Base-by-base conservation (phyloP, 139 green algal species). In the Ettlia oleoabundans region DNA sequence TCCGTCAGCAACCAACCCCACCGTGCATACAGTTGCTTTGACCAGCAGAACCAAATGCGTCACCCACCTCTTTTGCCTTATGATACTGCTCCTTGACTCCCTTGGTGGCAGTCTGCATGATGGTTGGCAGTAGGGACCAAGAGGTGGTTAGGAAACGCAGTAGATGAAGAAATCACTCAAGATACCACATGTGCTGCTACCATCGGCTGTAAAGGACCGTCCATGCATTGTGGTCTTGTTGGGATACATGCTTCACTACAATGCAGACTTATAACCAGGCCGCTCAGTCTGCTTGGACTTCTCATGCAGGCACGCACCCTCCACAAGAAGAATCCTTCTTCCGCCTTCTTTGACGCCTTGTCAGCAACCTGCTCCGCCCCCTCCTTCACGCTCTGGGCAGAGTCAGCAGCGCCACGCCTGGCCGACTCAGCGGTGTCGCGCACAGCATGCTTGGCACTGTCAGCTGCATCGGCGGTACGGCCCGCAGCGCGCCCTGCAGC, bases 1-100 rank as follows among this genome's bases (percentile, higher is more conserved):
- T n/a, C n/a, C n/a, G n/a, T n/a, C n/a, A n/a, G n/a, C n/a, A n/a
- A n/a, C n/a, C n/a, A n/a, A n/a, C n/a, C n/a, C n/a, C n/a, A n/a
- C n/a, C n/a, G n/a, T n/a, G n/a, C n/a, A n/a, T n/a, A n/a, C n/a
- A n/a, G n/a, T n/a, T n/a, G n/a, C n/a, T n/a, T n/a, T n/a, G 47
- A 58, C 13, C 47, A 58, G 47, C 47, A 15, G 47, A 10, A 58
- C 13, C 47, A 15, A 15, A 10, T 15, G 13, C 15, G 47, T 15
- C 61, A 37, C 15, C 10, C 70, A 78, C 70, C 70, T 78, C 43
- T 43, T 78, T 78, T 42, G 70, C 22, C 5, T n/a, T 6, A 19
- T n/a, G 70, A 43, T 78, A 78, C n/a, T 42, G n/a, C 3, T 78
- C 70, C 70, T 78, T 78, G 43, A 78, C 70, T 15, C 70, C 70